A percentile compares a stretch with the other conserved stretches of the same genome.
Conservation (phyloP, 208 protist species). For the Phytomonas sp. region DNA sequence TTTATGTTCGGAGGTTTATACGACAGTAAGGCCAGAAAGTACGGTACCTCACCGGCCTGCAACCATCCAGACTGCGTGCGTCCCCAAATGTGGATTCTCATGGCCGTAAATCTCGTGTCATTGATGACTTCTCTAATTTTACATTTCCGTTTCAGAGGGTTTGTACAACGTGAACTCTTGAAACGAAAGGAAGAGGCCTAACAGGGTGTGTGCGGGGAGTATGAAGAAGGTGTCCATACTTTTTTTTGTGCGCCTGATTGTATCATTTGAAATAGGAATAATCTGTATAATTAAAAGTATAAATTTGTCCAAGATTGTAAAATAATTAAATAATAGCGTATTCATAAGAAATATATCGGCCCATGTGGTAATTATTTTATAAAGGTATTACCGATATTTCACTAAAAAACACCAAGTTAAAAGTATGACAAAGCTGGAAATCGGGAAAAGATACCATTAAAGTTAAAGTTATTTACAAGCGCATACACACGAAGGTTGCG, state of each 20-base stretch:
- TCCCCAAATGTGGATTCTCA: constrained; percentile 61
- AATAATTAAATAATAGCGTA: background rate
- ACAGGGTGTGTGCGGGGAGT: background rate
- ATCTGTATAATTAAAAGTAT: background rate
- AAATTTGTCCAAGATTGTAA: background rate
- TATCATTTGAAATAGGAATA: background rate
- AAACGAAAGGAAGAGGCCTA: constrained; percentile 7
- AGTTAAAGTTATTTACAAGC: background rate
- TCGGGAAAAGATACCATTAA: constrained; percentile 5
- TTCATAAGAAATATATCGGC: background rate
- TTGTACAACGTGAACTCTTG: constrained; percentile 25
- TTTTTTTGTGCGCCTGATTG: background rate
- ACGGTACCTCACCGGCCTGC: constrained; percentile 26
- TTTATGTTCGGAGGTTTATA: constrained; percentile 81
- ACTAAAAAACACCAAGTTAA: background rate
- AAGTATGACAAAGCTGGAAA: constrained; percentile 2
- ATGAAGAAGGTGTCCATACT: background rate
- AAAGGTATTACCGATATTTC: background rate
- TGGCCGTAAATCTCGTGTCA: constrained; percentile 54
- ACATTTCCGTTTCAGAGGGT: constrained; percentile 53
- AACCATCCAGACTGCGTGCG: constrained; percentile 39
- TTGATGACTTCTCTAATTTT: constrained; percentile 19
- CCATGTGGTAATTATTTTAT: background rate
- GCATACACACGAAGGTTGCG: background rate
- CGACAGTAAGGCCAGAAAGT: constrained; percentile 31